Conservation (phyloP, 2,329 filamentous ascomycete species). For the Hypoxylon sp. region DNA sequence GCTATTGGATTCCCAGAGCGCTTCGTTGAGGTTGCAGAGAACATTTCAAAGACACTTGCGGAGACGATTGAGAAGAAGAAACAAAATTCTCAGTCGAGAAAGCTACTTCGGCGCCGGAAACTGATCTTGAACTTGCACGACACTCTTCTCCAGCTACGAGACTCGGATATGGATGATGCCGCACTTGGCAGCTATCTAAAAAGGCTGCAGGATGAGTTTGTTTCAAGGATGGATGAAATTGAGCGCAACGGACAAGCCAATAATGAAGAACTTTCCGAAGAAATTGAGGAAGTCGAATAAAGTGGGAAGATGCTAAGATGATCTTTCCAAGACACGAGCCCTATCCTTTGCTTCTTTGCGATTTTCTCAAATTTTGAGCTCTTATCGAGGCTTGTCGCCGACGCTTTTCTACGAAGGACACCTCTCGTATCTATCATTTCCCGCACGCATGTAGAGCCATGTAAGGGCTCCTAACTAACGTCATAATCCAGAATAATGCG, state of each 20-base stretch:
- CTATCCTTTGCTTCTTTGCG: background rate
- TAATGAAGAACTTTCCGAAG: conserved; percentile 2
- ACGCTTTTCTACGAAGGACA: background rate
- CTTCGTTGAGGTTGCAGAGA: conserved; percentile 78
- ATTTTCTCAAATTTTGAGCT: background rate
- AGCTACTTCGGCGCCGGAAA: conserved; percentile 76
- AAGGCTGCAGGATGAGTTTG: conserved; percentile 81
- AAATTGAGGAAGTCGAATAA: conserved; percentile 18
- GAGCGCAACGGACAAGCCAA: conserved; percentile 56
- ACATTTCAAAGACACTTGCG: conserved; percentile 75
- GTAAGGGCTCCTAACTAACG: conserved; percentile 2
- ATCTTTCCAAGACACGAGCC: background rate
- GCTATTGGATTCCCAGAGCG: conserved; percentile 78
- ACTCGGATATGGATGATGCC: conserved; percentile 75
- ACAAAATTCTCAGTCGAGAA: conserved; percentile 70
- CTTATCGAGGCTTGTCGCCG: background rate
- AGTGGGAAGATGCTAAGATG: background rate
- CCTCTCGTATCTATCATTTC: background rate
- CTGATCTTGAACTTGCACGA: conserved; percentile 81
- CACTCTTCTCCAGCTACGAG: conserved; percentile 76
- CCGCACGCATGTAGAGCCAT: background rate
- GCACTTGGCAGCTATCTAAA: conserved; percentile 75
- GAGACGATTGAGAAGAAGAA: conserved; percentile 70
- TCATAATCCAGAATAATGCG: background rate
- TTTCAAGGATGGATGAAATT: conserved; percentile 77